Evolutionary conservation across 1,284 basidiomycete genomes (phyloP).

Genomic region (Tilletia horrida): DNA sequence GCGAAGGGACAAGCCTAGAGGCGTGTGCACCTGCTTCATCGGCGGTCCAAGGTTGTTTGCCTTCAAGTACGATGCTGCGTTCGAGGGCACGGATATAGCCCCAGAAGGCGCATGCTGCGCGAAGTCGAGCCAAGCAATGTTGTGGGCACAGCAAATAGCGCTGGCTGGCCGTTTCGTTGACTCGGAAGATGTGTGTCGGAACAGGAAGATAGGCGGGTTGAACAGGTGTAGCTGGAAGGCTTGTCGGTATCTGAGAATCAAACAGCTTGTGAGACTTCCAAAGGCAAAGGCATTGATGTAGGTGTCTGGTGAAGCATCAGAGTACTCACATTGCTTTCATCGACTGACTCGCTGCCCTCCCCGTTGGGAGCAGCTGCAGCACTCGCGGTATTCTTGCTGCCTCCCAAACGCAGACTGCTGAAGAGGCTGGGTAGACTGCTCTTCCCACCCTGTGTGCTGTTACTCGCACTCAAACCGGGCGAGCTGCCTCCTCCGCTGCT

Average conservation of each 20-base stretch:
- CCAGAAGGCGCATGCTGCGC: conserved; percentile 51
- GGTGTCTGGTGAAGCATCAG: neutral
- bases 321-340: conserved; percentile 1
- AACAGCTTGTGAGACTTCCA: too few species aligned
- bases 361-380: neutral
- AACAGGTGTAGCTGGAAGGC: conserved; percentile 1
- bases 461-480: neutral
- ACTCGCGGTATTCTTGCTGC: neutral
- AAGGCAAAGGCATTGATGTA: too few species aligned
- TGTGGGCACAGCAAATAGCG: conserved; percentile 52
- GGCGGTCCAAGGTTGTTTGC: conserved; percentile 44
- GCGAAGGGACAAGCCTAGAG: too few species aligned
- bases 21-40: neutral
- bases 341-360: neutral
- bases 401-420: conserved; percentile 2
- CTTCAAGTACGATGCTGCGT: conserved; percentile 50
- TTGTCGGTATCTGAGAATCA: neutral
- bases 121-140: conserved; percentile 46
- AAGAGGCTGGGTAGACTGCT: conserved; percentile 13
- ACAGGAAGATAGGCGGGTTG: conserved; percentile 31
- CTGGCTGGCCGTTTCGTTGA: conserved; percentile 40
- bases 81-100: conserved; percentile 50
- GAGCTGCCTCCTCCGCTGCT: neutral
- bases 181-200: conserved; percentile 52
- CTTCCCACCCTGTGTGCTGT: neutral